Percentiles rank a stretch among this genome's conserved stretches.
phyloP scores from a whole-genome alignment of 257 asterid species.

The Linderniella brevidens region DNA sequence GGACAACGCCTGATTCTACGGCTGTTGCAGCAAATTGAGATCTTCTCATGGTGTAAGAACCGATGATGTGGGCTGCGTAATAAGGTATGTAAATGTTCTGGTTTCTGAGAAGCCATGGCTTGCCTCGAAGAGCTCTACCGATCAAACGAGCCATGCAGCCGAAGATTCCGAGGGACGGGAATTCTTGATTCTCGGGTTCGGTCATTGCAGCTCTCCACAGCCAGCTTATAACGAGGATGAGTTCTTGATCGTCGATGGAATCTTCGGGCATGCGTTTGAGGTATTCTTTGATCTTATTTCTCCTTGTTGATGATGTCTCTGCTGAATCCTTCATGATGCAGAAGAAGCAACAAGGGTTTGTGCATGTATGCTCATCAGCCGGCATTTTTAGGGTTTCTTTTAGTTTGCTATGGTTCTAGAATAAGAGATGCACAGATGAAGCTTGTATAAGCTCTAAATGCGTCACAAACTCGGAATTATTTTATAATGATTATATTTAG shows the following conservation, averaged over 20 bases:
- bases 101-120: constrained; percentile 35
- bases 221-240: constrained; percentile 46
- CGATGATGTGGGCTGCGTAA: constrained; percentile 77
- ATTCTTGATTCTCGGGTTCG: constrained; percentile 34
- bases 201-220: constrained; percentile 70
- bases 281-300: constrained; percentile 20
- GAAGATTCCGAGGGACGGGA: constrained; percentile 52
- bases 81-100: constrained; percentile 63
- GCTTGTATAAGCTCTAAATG: too few species aligned
- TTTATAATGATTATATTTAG: too few species aligned
- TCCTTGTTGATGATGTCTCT: constrained; percentile 26
- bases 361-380: constrained; percentile 12
- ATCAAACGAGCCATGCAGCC: constrained; percentile 49
- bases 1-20: constrained; percentile 37
- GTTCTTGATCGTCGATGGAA: constrained; percentile 35
- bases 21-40: constrained; percentile 34
- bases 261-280: constrained; percentile 15
- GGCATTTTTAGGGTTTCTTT: constrained; percentile 13
- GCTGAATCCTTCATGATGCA: constrained; percentile 40
- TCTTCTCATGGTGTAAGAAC: constrained; percentile 54
- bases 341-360: constrained; percentile 43
- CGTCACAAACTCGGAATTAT: too few species aligned
- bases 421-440: too few species aligned
- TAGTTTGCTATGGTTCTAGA: too few species aligned
- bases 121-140: constrained; percentile 25